Percentiles rank a stretch among this genome's conserved stretches.
Conservation (phyloP, 1,139 yeast genomes). For the Blastobotrys proliferans region DNA sequence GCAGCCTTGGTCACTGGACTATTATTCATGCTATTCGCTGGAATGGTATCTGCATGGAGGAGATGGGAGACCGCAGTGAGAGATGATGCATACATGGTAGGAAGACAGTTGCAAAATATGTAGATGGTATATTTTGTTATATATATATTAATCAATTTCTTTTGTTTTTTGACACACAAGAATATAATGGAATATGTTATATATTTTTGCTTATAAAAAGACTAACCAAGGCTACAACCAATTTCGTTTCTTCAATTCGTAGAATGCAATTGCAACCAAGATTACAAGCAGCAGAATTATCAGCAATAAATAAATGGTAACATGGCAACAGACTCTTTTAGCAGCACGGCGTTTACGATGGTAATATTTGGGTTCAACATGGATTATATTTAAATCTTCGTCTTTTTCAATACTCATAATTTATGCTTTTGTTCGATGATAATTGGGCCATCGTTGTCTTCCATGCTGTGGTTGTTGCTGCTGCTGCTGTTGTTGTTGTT, state of each 20-base stretch:
- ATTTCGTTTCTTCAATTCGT: neutral
- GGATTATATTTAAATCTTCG: neutral
- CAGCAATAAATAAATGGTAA: neutral
- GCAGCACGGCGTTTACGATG: slow-evolving; percentile 5
- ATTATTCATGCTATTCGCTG: neutral
- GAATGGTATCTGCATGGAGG: slow-evolving; percentile 14
- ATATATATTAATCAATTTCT: neutral
- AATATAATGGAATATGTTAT: neutral
- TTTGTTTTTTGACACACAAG: neutral
- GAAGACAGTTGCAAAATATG: slow-evolving; percentile 34
- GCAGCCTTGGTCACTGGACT: slow-evolving; percentile 8
- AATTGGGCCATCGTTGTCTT: too few relatives aligned
- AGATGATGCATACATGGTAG: slow-evolving; percentile 35
- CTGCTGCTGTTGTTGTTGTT: too few relatives aligned
- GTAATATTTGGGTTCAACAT: slow-evolving; percentile 2
- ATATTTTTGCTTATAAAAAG: too few relatives aligned
- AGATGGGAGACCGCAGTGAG: slow-evolving; percentile 27
- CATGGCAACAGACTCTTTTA: slow-evolving; percentile 2
- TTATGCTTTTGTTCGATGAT: neutral
- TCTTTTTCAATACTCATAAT: neutral
- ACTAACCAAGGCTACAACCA: neutral
- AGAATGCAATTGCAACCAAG: neutral
- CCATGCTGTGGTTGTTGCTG: neutral
- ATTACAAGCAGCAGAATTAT: neutral
- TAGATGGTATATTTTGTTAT: slow-evolving; percentile 11